These are phyloP conservation scores for Annulohypoxylon stygium DNA, from an alignment of 495 filamentous ascomycete genomes.

Conservation along the genomic window DNA sequence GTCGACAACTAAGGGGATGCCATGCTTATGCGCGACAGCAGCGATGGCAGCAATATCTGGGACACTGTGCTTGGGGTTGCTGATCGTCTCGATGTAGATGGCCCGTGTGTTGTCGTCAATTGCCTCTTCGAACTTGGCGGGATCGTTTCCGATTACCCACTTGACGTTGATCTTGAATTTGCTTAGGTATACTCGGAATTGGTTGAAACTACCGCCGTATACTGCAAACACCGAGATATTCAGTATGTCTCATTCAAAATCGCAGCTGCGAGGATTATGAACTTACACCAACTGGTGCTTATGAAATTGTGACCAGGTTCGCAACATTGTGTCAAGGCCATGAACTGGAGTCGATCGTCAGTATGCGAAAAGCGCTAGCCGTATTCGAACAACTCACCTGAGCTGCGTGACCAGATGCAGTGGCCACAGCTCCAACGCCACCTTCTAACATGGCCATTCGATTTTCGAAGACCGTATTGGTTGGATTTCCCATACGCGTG, in stretches of 20 bases:
- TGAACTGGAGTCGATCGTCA: slow-evolving; percentile 50
- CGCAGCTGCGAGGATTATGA: not conserved
- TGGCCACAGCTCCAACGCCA: slow-evolving; percentile 58
- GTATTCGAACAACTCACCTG: slow-evolving; percentile 39
- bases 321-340: slow-evolving; percentile 58
- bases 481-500: slow-evolving; percentile 60
- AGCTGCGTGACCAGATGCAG: slow-evolving; percentile 58
- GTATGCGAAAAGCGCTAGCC: slow-evolving; percentile 21
- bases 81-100: slow-evolving; percentile 60
- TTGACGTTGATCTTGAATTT: slow-evolving; percentile 59
- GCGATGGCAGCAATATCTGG: slow-evolving; percentile 58
- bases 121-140: slow-evolving; percentile 52
- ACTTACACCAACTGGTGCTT: slow-evolving; percentile 57
- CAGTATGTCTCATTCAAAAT: slow-evolving; percentile 11
- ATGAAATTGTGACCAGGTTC: slow-evolving; percentile 59
- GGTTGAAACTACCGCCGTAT: slow-evolving; percentile 59
- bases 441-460: slow-evolving; percentile 60
- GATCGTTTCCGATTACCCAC: slow-evolving; percentile 57
- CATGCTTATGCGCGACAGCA: slow-evolving; percentile 56
- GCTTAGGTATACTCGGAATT: slow-evolving; percentile 58
- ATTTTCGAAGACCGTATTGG: slow-evolving; percentile 58
- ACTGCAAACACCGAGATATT: slow-evolving; percentile 27
- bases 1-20: slow-evolving; percentile 58
- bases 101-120: slow-evolving; percentile 58
- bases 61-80: slow-evolving; percentile 59